These are phyloP conservation scores for Calonectria pseudoreteaudii DNA, from an alignment of 2,329 filamentous ascomycete species.

Conservation along the genomic window DNA sequence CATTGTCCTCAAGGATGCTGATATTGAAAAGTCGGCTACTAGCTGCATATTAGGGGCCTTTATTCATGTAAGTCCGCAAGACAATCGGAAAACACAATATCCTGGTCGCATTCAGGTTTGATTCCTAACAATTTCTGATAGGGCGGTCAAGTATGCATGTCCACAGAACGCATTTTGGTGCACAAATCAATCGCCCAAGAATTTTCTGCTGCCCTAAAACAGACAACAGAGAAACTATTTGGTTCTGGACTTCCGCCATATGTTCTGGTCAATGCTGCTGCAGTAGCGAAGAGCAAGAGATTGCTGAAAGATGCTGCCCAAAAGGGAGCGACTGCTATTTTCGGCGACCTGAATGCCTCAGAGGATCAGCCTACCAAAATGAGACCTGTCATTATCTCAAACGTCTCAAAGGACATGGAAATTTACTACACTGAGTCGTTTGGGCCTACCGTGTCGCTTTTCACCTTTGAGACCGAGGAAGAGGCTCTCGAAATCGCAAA, in stretches of 20 bases:
- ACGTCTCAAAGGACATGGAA: slow-evolving; percentile 54
- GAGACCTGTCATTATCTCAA: slow-evolving; percentile 74
- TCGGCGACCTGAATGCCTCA: slow-evolving; percentile 48
- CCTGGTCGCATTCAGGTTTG: slow-evolving; percentile 24
- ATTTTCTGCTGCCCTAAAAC: slow-evolving; percentile 56
- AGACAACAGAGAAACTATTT: slow-evolving; percentile 53
- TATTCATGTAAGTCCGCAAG: slow-evolving; percentile 56
- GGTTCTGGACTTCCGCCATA: slow-evolving; percentile 68
- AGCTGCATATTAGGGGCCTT: slow-evolving; percentile 61
- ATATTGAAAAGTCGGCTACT: slow-evolving; percentile 76
- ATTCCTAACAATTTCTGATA: slow-evolving; percentile 69
- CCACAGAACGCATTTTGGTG: slow-evolving; percentile 77
- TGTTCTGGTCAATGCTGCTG: slow-evolving; percentile 73
- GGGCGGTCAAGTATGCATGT: slow-evolving; percentile 85
- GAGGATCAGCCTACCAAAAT: slow-evolving; percentile 54
- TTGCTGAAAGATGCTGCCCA: slow-evolving; percentile 74
- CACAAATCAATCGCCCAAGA: slow-evolving; percentile 56
- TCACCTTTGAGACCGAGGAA: slow-evolving; percentile 72
- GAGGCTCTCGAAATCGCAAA: slow-evolving; percentile 80
- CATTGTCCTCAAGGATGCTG: slow-evolving; percentile 83
- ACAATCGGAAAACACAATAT: neutral
- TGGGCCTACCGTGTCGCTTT: slow-evolving; percentile 76
- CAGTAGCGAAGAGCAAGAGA: slow-evolving; percentile 71
- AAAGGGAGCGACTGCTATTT: slow-evolving; percentile 69
- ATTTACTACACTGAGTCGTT: slow-evolving; percentile 83